Conservation (phyloP, 179 eudicot species). For the Vitellaria paradoxa region DNA sequence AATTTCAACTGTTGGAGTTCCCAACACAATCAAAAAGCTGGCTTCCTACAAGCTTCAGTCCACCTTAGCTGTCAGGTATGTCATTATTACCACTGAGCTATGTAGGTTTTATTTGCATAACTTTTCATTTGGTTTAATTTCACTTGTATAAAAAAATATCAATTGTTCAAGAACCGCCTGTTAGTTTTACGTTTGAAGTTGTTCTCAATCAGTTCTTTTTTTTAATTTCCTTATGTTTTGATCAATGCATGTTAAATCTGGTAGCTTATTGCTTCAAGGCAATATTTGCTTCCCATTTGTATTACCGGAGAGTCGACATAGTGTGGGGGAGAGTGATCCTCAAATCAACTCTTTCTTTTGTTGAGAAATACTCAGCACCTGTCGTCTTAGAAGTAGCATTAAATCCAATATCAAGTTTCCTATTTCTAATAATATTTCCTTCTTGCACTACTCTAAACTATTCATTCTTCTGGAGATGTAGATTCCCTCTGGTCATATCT, state of each 20-base stretch:
- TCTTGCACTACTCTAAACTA: neutral
- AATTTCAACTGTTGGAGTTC: slow-evolving; percentile 97
- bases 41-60: slow-evolving; percentile 98
- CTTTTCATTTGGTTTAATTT: neutral
- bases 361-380: neutral
- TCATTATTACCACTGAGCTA: neutral
- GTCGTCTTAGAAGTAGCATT: neutral
- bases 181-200: neutral
- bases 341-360: neutral
- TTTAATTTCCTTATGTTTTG: neutral
- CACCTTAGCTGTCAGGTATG: slow-evolving; percentile 89
- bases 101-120: neutral
- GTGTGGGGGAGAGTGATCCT: neutral
- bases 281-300: neutral
- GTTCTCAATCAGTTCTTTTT: neutral
- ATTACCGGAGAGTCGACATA: neutral
- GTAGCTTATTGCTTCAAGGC: neutral
- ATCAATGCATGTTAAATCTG: neutral
- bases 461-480: slow-evolving; percentile 3
- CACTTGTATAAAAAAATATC: too few species aligned
- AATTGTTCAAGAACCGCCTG: neutral
- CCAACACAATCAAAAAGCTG: slow-evolving; percentile 82
- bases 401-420: neutral
- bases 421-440: neutral
- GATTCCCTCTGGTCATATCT: neutral